Evolutionary conservation across 139 green algal species (phyloP), one percentile per base, ranked within the genome.

Genomic region (Desmodesmus armatus): DNA sequence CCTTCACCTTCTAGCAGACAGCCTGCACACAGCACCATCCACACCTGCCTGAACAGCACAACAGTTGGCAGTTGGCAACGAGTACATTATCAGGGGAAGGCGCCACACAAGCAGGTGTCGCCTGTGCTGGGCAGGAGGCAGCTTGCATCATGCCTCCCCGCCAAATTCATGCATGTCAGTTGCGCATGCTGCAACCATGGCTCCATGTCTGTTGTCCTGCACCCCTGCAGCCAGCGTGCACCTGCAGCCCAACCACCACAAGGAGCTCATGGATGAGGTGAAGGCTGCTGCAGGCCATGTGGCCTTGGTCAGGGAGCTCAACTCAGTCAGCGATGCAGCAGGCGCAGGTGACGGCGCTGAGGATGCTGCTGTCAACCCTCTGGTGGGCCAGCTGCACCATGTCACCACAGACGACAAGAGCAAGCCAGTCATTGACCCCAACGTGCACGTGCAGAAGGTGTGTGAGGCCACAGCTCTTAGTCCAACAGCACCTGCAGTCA

Each of bases 211-310:
- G n/a, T 40, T n/a, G n/a, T n/a, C n/a, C n/a, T n/a, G n/a, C n/a
- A 25, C 47, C 7, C 47, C 17, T 69, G 62, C 78, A 84, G 78
- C 78, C 23, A 51, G 66, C 53, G 63, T 77, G 17, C 78, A 84
- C 62, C 31, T 84, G n/a, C 41, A 65, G 29, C 62, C 78, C 29
- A 77, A 63, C 62, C 31, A 84, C 43, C 78, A 77, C 62, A 84
- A 84, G 62, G 78, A 84, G 78, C 78, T 84, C 7, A 29, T 84
- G 62, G 19, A 62, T 27, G 78, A 84, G 62, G 78, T 84, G n/a
- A 17, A 33, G 7, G 78, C 78, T 63, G 78, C 78, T 40, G 78
- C 78, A 39, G 60, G 33, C n/a, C 78, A 84, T 27, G 31, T 33
- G 29, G 78, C 62, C 7, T 29, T 76, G 43, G 63, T 84, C 62